Percentiles rank a stretch among this genome's conserved stretches.
Evolutionary conservation across 768 basidiomycete genomes (phyloP).

Genomic region (Pilatotrama ljubarskyi): DNA sequence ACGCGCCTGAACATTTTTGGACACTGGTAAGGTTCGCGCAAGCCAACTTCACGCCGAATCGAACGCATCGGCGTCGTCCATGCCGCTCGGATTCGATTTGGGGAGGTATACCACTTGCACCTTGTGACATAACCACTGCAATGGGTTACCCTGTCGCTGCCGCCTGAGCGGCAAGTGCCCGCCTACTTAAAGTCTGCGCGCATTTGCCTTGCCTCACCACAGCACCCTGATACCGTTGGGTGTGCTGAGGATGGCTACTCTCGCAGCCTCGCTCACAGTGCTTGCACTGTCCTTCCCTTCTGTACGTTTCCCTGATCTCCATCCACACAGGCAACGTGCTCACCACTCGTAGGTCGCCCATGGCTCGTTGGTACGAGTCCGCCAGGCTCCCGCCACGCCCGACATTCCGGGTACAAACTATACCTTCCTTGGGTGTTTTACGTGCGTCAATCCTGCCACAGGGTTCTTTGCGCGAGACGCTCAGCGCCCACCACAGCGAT

Average conservation of each 20-base stretch:
- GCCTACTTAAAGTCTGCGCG: slow-evolving; percentile 12
- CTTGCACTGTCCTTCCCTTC: slow-evolving; percentile 17
- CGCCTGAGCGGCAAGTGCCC: slow-evolving; percentile 3
- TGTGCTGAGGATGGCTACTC: slow-evolving; percentile 18
- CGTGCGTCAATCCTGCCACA: slow-evolving; percentile 5
- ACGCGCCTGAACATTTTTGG: slow-evolving; percentile 8
- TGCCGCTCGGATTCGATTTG: slow-evolving; percentile 8
- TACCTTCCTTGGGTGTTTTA: slow-evolving; percentile 24
- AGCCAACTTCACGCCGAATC: not conserved
- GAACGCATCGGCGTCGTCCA: slow-evolving; percentile 2
- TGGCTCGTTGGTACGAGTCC: slow-evolving; percentile 16
- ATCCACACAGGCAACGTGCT: not conserved
- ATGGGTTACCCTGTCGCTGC: not conserved
- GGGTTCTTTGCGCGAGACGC: not conserved
- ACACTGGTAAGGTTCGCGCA: not conserved
- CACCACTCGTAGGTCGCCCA: slow-evolving; percentile 3
- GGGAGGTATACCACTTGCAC: not conserved
- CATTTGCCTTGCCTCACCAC: not conserved
- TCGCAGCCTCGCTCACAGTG: slow-evolving; percentile 13
- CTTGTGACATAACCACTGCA: slow-evolving; percentile 13
- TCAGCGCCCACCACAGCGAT: slow-evolving; percentile 43
- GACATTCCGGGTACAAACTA: slow-evolving; percentile 17
- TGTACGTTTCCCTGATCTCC: not conserved
- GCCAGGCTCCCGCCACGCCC: slow-evolving; percentile 14
- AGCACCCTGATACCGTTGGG: slow-evolving; percentile 12